A percentile compares a stretch with the other conserved stretches of the same genome.
phyloP scores from a whole-genome alignment of 148 eudicot species.

The Agrostemma githago region DNA sequence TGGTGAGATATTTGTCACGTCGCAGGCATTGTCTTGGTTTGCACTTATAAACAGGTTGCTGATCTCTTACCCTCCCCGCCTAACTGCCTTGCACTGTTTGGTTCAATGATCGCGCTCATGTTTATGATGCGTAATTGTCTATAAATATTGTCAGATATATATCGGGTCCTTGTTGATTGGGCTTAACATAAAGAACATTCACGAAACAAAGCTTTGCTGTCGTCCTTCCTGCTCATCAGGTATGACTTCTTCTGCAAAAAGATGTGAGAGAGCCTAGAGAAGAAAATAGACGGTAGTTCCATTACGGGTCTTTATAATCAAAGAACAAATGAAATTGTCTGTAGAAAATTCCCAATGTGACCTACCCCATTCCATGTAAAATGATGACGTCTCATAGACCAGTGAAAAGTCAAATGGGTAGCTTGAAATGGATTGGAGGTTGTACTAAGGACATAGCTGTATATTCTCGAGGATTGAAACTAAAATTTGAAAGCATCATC shows the following conservation, averaged over 20 bases:
- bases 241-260: slow-evolving; percentile 13
- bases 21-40: slow-evolving; percentile 80
- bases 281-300: not conserved
- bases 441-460: too few relatives aligned
- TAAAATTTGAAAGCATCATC: too few relatives aligned
- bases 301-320: too few relatives aligned
- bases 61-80: not conserved
- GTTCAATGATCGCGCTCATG: not conserved
- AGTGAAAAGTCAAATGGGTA: too few relatives aligned
- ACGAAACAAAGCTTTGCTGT: slow-evolving; percentile 85
- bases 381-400: too few relatives aligned
- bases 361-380: too few relatives aligned
- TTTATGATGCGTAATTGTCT: not conserved
- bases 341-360: too few relatives aligned
- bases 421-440: too few relatives aligned
- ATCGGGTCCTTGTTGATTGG: slow-evolving; percentile 87
- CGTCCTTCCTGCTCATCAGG: slow-evolving; percentile 71
- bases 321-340: too few relatives aligned
- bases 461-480: not conserved
- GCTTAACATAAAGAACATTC: slow-evolving; percentile 60
- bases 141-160: slow-evolving; percentile 42
- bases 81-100: not conserved
- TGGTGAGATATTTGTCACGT: slow-evolving; percentile 68
- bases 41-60: slow-evolving; percentile 64
- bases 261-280: not conserved